Evolutionary conservation across 2,329 filamentous ascomycete species (phyloP).

Genomic region (Didymella exigua): DNA sequence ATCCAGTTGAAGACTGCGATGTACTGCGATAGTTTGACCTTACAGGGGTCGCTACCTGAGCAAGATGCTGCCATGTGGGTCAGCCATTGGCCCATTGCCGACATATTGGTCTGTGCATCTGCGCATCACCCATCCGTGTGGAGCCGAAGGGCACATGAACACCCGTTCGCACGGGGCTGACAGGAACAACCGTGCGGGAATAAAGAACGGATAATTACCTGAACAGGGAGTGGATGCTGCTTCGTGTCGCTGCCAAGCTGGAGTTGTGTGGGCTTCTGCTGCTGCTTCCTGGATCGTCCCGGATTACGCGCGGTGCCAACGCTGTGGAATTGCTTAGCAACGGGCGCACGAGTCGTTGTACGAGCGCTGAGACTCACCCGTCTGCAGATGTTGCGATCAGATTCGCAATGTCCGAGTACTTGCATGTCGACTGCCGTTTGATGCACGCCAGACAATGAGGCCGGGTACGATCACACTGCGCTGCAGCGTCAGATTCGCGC

Average conservation of each 20-base stretch:
- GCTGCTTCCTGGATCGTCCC: conserved; percentile 36
- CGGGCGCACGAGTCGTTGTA: conserved; percentile 11
- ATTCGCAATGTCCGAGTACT: conserved; percentile 77
- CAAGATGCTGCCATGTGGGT: conserved; percentile 23
- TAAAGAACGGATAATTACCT: conserved; percentile 34
- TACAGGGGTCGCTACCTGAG: conserved; percentile 37
- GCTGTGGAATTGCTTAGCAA: conserved; percentile 34
- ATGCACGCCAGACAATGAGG: conserved; percentile 65
- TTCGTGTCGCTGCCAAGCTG: conserved; percentile 33
- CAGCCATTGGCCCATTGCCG: conserved; percentile 15
- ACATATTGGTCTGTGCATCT: conserved; percentile 10
- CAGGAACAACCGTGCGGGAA: conserved; percentile 20
- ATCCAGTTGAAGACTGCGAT: conserved; percentile 48
- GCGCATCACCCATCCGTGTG: background rate
- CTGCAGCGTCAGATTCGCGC: conserved; percentile 18
- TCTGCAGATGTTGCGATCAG: conserved; percentile 64
- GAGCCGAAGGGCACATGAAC: conserved; percentile 14
- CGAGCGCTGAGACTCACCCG: conserved; percentile 53
- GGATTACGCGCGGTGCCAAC: conserved; percentile 34
- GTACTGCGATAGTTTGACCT: conserved; percentile 40
- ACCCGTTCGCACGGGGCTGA: conserved; percentile 19
- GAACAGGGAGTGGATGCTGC: conserved; percentile 29
- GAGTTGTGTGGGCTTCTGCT: conserved; percentile 31
- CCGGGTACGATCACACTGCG: conserved; percentile 74
- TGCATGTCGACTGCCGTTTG: conserved; percentile 76